Conservation (phyloP, 345 rosid species). For the Aquilaria sinensis region DNA sequence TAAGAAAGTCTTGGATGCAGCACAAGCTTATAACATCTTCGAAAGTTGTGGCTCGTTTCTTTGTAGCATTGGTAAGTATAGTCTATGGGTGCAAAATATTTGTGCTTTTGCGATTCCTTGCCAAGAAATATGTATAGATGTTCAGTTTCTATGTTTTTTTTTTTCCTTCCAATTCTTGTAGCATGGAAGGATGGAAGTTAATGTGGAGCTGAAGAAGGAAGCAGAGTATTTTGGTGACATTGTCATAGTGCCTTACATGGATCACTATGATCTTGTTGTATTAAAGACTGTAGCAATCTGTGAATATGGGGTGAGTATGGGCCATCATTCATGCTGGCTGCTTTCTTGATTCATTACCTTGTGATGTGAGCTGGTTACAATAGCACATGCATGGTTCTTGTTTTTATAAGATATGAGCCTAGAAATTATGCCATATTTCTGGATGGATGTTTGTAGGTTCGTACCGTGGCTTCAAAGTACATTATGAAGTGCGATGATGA, state of each 20-base stretch:
- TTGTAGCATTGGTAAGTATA: slow-evolving; percentile 78
- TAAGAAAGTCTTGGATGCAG: slow-evolving; percentile 97
- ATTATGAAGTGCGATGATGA: slow-evolving; percentile 96
- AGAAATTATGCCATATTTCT: not conserved
- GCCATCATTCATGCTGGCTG: not conserved
- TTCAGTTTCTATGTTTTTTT: slow-evolving; percentile 6
- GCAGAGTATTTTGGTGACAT: slow-evolving; percentile 93
- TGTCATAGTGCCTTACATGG: slow-evolving; percentile 93
- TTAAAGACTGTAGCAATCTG: slow-evolving; percentile 96
- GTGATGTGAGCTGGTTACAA: not conserved
- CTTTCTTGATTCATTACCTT: not conserved
- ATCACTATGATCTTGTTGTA: slow-evolving; percentile 91
- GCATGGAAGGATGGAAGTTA: slow-evolving; percentile 89
- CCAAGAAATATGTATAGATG: not conserved
- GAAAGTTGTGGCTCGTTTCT: slow-evolving; percentile 82
- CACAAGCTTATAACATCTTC: slow-evolving; percentile 74
- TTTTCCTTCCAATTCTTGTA: slow-evolving; percentile 9
- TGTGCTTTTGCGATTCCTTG: not conserved
- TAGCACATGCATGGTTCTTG: not conserved
- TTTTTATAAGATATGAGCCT: not conserved
- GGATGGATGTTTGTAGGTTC: slow-evolving; percentile 19
- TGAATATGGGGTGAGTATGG: slow-evolving; percentile 78
- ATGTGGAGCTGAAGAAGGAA: slow-evolving; percentile 82
- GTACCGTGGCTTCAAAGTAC: slow-evolving; percentile 38
- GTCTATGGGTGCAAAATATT: not conserved